Conservation (phyloP, 2,329 filamentous ascomycete species). For the Falciphora oryzae region DNA sequence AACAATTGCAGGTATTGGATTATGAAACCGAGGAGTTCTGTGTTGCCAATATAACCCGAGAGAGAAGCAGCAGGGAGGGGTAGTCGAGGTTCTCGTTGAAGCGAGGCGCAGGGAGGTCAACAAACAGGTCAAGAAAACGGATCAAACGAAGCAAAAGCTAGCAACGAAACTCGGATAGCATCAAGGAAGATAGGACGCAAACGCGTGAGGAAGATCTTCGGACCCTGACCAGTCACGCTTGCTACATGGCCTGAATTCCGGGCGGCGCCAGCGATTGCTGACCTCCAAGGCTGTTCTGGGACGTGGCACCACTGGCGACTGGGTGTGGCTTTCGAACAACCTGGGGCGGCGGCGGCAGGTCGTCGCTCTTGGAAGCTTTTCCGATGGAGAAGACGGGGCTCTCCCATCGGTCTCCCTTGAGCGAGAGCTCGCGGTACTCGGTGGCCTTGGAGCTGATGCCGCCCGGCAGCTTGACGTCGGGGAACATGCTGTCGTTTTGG, state of each 20-base stretch:
- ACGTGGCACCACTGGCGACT: background rate
- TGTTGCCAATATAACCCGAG: no score
- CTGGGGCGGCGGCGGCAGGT: slow-evolving; percentile 58
- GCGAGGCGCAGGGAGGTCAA: background rate
- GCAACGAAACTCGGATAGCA: background rate
- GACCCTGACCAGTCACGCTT: background rate
- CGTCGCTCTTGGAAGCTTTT: slow-evolving; percentile 62
- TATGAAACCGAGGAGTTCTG: no score
- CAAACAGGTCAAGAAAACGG: background rate
- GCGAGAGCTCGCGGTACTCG: slow-evolving; percentile 82
- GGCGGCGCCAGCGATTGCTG: background rate
- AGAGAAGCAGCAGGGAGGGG: background rate
- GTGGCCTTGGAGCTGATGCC: slow-evolving; percentile 91
- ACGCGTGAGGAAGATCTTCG: background rate
- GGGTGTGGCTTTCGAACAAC: slow-evolving; percentile 43
- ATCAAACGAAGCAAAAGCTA: background rate
- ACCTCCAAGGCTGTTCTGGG: background rate
- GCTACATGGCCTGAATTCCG: background rate
- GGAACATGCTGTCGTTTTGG: slow-evolving; percentile 84
- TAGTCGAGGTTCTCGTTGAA: background rate
- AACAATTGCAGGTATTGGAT: no score
- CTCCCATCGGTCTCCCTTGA: slow-evolving; percentile 90
- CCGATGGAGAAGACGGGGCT: slow-evolving; percentile 90
- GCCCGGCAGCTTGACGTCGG: slow-evolving; percentile 75
- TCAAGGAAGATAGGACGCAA: background rate